Evolutionary conservation across 2,329 filamentous ascomycete species (phyloP).

Genomic region (Aureobasidium melanogenum): DNA sequence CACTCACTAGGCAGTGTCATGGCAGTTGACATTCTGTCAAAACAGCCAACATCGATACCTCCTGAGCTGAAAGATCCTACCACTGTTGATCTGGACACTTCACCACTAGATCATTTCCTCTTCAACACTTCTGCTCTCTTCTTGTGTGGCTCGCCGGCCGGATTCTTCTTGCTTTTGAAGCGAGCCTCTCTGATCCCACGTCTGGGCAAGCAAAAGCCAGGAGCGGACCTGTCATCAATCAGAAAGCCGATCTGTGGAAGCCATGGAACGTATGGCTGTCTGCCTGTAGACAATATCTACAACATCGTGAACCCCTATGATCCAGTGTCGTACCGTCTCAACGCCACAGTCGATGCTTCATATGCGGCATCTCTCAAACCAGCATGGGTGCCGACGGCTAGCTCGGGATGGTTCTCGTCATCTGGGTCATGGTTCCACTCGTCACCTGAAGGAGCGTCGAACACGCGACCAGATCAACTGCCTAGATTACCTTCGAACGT

Average conservation of each 20-base stretch:
- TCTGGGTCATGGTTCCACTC: slow-evolving; percentile 7
- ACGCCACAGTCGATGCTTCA: slow-evolving; percentile 73
- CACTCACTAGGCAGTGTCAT: slow-evolving; percentile 93
- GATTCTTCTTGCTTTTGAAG: slow-evolving; percentile 86
- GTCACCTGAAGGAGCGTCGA: slow-evolving; percentile 15
- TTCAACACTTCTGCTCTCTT: slow-evolving; percentile 90
- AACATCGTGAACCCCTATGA: slow-evolving; percentile 75
- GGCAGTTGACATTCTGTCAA: slow-evolving; percentile 82
- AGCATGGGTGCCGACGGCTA: slow-evolving; percentile 69
- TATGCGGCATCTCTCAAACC: slow-evolving; percentile 70
- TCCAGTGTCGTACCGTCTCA: slow-evolving; percentile 84
- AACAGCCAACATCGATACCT: slow-evolving; percentile 69
- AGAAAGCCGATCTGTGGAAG: slow-evolving; percentile 60
- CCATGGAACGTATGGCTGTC: slow-evolving; percentile 72
- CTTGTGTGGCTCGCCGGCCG: slow-evolving; percentile 79
- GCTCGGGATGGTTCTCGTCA: slow-evolving; percentile 38
- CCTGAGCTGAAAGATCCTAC: slow-evolving; percentile 26
- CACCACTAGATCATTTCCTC: slow-evolving; percentile 55
- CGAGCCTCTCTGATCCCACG: slow-evolving; percentile 64
- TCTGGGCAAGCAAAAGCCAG: slow-evolving; percentile 65
- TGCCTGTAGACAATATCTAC: slow-evolving; percentile 93
- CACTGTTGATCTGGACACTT: slow-evolving; percentile 17
- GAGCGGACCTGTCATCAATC: slow-evolving; percentile 46
- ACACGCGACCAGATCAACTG: slow-evolving; percentile 22
- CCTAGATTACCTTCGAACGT: slow-evolving; percentile 44